phyloP scores from a whole-genome alignment of 495 filamentous ascomycete species.

The Xylaria grammica region DNA sequence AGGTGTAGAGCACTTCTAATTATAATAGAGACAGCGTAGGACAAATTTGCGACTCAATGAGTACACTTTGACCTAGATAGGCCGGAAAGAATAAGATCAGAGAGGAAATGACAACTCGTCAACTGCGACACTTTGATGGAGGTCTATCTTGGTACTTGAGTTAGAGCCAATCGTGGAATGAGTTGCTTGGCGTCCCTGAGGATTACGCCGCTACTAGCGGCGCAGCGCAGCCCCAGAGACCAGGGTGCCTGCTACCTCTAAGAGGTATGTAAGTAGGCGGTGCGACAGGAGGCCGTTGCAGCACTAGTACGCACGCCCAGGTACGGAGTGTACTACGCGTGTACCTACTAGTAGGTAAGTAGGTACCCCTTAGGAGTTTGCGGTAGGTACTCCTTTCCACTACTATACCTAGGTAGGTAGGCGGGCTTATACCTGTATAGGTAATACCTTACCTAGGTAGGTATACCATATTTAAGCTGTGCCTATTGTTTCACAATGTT shows the following conservation, averaged over 20 bases:
- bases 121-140: not conserved
- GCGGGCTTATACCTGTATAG: too few relatives aligned
- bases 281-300: too few relatives aligned
- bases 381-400: not conserved
- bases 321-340: not conserved
- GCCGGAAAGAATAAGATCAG: not conserved
- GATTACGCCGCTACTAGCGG: not conserved
- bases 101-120: constrained; percentile 7
- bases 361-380: too few relatives aligned
- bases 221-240: constrained; percentile 10
- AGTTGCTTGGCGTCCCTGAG: not conserved
- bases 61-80: not conserved
- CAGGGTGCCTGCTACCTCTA: too few relatives aligned
- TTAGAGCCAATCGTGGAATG: not conserved
- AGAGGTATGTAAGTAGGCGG: too few relatives aligned
- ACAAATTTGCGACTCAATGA: not conserved
- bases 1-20: not conserved
- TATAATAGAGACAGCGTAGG: not conserved
- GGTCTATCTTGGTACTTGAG: not conserved
- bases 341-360: too few relatives aligned
- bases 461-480: too few relatives aligned
- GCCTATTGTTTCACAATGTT: too few relatives aligned
- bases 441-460: not conserved
- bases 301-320: not conserved
- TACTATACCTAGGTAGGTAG: too few relatives aligned